Base-by-base conservation (phyloP, 192 early-diverging fungal genomes). In the Jimgerdemannia lactiflua region DNA sequence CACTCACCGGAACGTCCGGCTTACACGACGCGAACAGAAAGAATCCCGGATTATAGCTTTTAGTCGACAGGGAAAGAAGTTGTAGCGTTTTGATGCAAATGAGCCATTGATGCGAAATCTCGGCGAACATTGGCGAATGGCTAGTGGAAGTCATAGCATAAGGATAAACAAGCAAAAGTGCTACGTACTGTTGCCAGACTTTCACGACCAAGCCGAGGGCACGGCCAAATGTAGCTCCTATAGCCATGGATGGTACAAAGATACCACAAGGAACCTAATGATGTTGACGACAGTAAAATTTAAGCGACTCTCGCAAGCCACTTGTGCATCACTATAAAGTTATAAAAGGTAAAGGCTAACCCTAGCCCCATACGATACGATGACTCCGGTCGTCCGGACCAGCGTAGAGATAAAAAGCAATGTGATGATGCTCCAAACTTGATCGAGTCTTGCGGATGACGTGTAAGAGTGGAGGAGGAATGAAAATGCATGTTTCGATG, bases 191-290 rank as follows among this genome's bases (percentile, higher is more conserved):
- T 43, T 94, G 93, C 89, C 89, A 92, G 17, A 85, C 74, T 81
- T 96, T 91, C 19, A 97, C 92, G 3, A 91, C 43, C 78, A 99
- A 93, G 29, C 97, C 97, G 41, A 97, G 68, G 4, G 93, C 90
- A n/a, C 97, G 90, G 8, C 97, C 97, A 85, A 96, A 93, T n/a
- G 94, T 90, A 4, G 94, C 96, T 2, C 95, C 95, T 65, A 94
- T 92, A 10, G 89, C 93, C 93, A 96, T 95, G 8, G 94, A 92
- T 4, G 95, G 95, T 70, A 94, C 86, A 74, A 95, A 94, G 72
- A 94, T 91, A 42, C 95, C 95, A 14, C 88, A 90, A 4, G 95
- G 95, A 14, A 96, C 91, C 4, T 87, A 81, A 42, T 91, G 72
- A 14, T 14, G 49, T 10, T 59, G 6, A 59, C 49, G 0, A 59